A percentile compares a stretch with the other conserved stretches of the same genome.
Evolutionary conservation across 306 rosid genomes (phyloP).

Genomic region (Boehmeria nivea): DNA sequence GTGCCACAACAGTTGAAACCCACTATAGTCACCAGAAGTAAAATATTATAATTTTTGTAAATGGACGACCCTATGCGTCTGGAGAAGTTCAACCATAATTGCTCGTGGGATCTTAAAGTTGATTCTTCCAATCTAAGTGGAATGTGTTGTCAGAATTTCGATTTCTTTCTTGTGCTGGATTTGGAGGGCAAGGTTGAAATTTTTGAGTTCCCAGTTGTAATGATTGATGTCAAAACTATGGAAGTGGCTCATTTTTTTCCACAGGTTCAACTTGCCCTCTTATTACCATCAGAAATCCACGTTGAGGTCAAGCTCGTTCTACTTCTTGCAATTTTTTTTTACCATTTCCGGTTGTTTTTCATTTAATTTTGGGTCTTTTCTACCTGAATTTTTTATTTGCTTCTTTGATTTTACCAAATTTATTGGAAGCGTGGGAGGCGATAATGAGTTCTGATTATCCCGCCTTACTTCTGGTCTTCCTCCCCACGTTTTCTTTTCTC

Average conservation of each 20-base stretch:
- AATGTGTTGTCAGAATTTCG: constrained; percentile 48
- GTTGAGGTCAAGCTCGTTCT: too few relatives aligned
- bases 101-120: constrained; percentile 66
- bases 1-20: background rate
- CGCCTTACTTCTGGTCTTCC: too few relatives aligned
- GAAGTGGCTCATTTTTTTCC: constrained; percentile 71
- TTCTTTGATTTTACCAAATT: too few relatives aligned
- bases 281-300: too few relatives aligned
- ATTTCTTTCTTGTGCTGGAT: constrained; percentile 91
- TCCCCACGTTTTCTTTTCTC: too few relatives aligned
- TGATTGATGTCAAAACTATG: constrained; percentile 62
- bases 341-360: too few relatives aligned
- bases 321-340: too few relatives aligned
- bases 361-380: too few relatives aligned
- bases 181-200: constrained; percentile 95
- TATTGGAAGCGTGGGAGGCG: too few relatives aligned
- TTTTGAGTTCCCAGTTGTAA: constrained; percentile 88
- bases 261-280: constrained; percentile 65
- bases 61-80: constrained; percentile 74
- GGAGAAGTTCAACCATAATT: constrained; percentile 74
- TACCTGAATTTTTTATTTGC: too few relatives aligned
- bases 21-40: background rate
- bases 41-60: constrained; percentile 31
- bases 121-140: constrained; percentile 32
- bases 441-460: too few relatives aligned